Evolutionary conservation across 1,284 basidiomycete genomes (phyloP).

Genomic region (Somion occarium): DNA sequence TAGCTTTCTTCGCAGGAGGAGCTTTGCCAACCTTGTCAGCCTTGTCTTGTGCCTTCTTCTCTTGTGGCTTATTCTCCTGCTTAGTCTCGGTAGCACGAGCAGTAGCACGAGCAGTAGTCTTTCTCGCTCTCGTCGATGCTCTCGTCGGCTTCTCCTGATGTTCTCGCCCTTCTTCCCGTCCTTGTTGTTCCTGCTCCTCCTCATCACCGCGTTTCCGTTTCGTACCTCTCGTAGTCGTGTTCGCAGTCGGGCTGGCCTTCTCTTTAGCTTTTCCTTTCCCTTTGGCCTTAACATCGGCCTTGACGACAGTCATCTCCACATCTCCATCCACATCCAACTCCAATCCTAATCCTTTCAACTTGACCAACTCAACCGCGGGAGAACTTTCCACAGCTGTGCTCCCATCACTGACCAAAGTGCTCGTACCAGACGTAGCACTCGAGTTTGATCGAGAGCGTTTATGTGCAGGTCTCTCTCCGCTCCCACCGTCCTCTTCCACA

Average conservation of each 20-base stretch:
- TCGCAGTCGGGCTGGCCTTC: background rate
- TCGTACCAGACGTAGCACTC: conserved; percentile 17
- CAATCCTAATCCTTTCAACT: background rate
- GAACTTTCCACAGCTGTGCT: conserved; percentile 5
- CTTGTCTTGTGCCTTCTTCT: background rate
- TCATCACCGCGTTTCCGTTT: background rate
- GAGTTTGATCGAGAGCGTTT: conserved; percentile 10
- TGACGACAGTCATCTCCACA: background rate
- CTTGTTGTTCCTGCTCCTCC: conserved; percentile 2
- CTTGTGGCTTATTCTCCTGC: background rate
- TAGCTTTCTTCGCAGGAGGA: background rate
- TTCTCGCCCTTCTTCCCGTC: background rate
- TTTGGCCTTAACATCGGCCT: background rate
- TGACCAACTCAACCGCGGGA: background rate
- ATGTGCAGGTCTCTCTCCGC: conserved; percentile 1
- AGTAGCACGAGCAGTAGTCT: background rate
- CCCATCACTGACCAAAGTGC: conserved; percentile 19
- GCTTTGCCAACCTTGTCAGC: background rate
- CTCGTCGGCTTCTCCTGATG: conserved; percentile 4
- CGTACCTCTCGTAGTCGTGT: background rate
- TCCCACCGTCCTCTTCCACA: background rate
- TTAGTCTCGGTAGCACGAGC: background rate
- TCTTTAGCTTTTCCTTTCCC: background rate
- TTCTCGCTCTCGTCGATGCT: background rate
- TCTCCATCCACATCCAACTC: conserved; percentile 2